Percentiles rank a stretch among this genome's conserved stretches.
phyloP scores from a whole-genome alignment of 2,329 filamentous ascomycete genomes.

The Sclerotinia trifoliorum region DNA sequence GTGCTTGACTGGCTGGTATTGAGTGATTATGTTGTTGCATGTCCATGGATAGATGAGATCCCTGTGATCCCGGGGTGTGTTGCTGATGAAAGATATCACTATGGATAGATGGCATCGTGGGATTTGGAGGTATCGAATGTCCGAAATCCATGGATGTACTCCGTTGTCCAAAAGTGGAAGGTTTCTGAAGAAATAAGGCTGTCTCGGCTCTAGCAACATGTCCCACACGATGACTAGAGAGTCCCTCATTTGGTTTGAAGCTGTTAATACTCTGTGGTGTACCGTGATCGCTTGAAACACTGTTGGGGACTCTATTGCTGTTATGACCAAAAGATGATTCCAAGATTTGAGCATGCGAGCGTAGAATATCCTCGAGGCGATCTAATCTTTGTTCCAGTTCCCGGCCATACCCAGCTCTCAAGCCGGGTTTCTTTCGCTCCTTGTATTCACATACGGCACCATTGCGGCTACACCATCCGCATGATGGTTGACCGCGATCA shows the following conservation, averaged over 20 bases:
- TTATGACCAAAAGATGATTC: conserved; percentile 50
- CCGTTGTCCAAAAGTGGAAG: conserved; percentile 49
- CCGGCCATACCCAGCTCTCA: conserved; percentile 65
- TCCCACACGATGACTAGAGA: conserved; percentile 31
- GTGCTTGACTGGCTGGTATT: conserved; percentile 32
- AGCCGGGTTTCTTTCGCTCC: conserved; percentile 65
- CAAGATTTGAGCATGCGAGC: conserved; percentile 64
- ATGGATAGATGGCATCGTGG: conserved; percentile 45
- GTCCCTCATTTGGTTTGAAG: conserved; percentile 51
- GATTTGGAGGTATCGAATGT: conserved; percentile 45
- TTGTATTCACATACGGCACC: conserved; percentile 64
- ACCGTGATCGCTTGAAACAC: conserved; percentile 56
- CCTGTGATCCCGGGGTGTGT: conserved; percentile 18
- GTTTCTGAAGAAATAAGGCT: conserved; percentile 61
- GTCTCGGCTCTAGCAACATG: conserved; percentile 54
- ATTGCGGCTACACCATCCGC: conserved; percentile 66
- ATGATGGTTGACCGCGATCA: conserved; percentile 71
- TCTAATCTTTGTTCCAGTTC: conserved; percentile 73
- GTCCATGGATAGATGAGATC: conserved; percentile 12
- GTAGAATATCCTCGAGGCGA: conserved; percentile 64
- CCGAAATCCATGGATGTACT: conserved; percentile 53
- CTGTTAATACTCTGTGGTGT: conserved; percentile 52
- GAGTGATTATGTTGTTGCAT: conserved; percentile 40
- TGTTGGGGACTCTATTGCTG: conserved; percentile 36
- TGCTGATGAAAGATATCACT: conserved; percentile 49